Evolutionary conservation across 2,329 filamentous ascomycete genomes (phyloP), one percentile per base, ranked within the genome.

Genomic region (Sarocladium kiliense): DNA sequence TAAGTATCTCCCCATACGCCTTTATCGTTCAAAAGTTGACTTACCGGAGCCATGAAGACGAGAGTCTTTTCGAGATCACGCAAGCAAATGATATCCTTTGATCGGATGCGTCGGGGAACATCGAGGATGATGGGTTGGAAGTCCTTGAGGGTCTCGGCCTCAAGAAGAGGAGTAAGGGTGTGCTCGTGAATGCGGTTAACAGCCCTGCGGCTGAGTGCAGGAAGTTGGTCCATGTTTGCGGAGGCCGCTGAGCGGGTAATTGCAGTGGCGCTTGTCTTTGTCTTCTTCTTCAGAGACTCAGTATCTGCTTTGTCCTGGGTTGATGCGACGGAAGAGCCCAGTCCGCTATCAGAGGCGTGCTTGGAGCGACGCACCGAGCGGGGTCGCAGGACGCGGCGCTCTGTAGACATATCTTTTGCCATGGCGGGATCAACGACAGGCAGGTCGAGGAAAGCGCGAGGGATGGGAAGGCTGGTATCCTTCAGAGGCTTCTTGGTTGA

Each of bases 21-120:
- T 72, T 68, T 68, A 74, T 77, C 76, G 72, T 70, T 76, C 72
- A 74, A 74, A 73, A 77, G 68, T 68, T 78, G 71, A 95, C 92
- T 95, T 87, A 97, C 93, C 71, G 90, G 90, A 76, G 92, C 91
- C 70, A 92, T 84, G 73, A 92, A 91, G 66, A 97, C 84, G 58
- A 97, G 77, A 10, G 88, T 93, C 82, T 96, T 96, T 74, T 97
- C 93, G 51, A 97, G 81, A 72, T 97, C 93, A 70, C 93, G 86
- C 55, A 97, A 83, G 74, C 89, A 96, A 69, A 89, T 85, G 66
- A 97, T 94, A 65, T 94, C 85, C 71, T 91, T 92, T 67, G 86
- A 83, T 66, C 84, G 83, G 68, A 96, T 94, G 66, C 87, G 87
- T 69, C 81, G 80, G 49, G 90, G 90, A 60, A 91, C 85, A 70